Conservation (phyloP, 768 basidiomycete species). For the Suillus discolor region DNA sequence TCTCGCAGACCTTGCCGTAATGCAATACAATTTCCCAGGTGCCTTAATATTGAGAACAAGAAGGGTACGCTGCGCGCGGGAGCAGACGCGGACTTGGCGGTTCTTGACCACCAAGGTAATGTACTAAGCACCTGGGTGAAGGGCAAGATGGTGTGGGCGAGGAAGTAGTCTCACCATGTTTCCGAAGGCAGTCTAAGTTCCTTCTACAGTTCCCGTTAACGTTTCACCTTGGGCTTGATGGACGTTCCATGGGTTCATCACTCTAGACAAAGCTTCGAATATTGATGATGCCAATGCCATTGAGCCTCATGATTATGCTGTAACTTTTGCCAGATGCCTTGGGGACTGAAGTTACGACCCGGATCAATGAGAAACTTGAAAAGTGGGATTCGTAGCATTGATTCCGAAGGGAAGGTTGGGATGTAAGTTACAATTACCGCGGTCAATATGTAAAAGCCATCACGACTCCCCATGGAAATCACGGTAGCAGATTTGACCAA, state of each 20-base stretch:
- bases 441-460: not conserved
- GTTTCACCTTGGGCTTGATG: not conserved
- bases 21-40: conserved; percentile 40
- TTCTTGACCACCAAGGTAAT: conserved; percentile 68
- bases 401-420: not conserved
- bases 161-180: conserved; percentile 18
- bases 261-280: not conserved
- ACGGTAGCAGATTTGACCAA: not conserved
- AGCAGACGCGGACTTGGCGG: conserved; percentile 85
- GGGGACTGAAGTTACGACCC: not conserved
- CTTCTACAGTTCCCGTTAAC: not conserved
- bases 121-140: conserved; percentile 77
- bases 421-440: not conserved
- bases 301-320: not conserved
- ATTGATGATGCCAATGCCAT: not conserved
- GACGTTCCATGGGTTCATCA: not conserved
- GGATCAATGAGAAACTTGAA: not conserved
- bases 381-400: not conserved
- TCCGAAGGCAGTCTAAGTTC: not conserved
- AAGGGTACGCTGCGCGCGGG: conserved; percentile 84
- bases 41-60: conserved; percentile 73
- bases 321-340: not conserved
- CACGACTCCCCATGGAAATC: not conserved
- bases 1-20: conserved; percentile 3
- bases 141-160: conserved; percentile 72